Percentiles rank a stretch among this genome's conserved stretches.
Evolutionary conservation across 2,329 filamentous ascomycete species (phyloP).

Genomic region (Podosphaera fusca): DNA sequence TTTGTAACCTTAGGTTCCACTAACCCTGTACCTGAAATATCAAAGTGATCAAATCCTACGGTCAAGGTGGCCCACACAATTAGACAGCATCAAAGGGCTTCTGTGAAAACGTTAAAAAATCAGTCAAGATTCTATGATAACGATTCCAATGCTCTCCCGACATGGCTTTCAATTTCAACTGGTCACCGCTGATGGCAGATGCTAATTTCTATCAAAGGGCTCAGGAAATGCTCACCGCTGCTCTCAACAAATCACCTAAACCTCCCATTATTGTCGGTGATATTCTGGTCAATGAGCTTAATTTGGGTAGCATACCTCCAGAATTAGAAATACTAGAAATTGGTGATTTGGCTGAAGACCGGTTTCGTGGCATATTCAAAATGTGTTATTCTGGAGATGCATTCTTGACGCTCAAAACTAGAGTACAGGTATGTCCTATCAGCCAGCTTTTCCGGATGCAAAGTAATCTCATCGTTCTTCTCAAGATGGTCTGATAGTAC

Average conservation of each 20-base stretch:
- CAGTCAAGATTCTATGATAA: background rate
- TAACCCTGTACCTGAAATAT: no score
- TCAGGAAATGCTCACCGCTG: conserved; percentile 79
- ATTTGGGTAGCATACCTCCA: conserved; percentile 80
- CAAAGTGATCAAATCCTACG: no score
- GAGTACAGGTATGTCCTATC: conserved; percentile 52
- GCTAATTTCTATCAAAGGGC: conserved; percentile 75
- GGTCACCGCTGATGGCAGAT: conserved; percentile 94
- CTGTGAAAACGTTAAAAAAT: no score
- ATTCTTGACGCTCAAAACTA: conserved; percentile 80
- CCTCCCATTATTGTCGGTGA: conserved; percentile 98
- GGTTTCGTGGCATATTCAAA: conserved; percentile 96
- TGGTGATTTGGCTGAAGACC: conserved; percentile 86
- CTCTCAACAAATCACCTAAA: conserved; percentile 92
- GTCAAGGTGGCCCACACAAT: no score
- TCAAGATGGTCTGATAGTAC: conserved; percentile 1
- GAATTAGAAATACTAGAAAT: conserved; percentile 95
- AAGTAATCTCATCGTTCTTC: conserved; percentile 2
- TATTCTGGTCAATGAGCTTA: conserved; percentile 93
- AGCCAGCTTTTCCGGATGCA: conserved; percentile 1
- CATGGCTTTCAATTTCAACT: conserved; percentile 99
- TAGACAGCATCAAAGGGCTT: background rate
- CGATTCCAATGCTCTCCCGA: conserved; percentile 13
- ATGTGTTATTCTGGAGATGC: conserved; percentile 96
- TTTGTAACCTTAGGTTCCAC: no score